Conservation (phyloP, 805 yeast genomes). For the Barnettozyma vustinii region DNA sequence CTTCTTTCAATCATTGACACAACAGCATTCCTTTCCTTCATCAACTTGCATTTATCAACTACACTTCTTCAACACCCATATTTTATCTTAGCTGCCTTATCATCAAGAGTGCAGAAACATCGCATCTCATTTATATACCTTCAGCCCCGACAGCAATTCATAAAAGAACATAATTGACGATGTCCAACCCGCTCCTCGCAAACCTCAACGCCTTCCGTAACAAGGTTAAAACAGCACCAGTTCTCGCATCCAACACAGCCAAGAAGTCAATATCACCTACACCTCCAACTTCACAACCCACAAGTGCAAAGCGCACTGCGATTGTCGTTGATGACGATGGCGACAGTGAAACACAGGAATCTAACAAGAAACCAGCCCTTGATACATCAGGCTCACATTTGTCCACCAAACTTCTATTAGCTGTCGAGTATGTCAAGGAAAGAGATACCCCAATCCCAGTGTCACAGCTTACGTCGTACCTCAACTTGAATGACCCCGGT, state of each 20-base stretch:
- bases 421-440: constrained; percentile 81
- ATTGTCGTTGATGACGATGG: constrained; percentile 3
- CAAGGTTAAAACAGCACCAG: constrained; percentile 54
- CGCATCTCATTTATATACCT: not conserved
- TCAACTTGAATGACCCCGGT: constrained; percentile 38
- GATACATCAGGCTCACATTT: constrained; percentile 44
- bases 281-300: constrained; percentile 16
- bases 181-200: constrained; percentile 40
- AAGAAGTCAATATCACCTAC: constrained; percentile 8
- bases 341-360: constrained; percentile 15
- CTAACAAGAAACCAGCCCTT: constrained; percentile 26
- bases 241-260: constrained; percentile 24
- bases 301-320: constrained; percentile 9
- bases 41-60: no score
- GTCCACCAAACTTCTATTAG: constrained; percentile 83
- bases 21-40: no score
- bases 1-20: no score
- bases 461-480: constrained; percentile 57
- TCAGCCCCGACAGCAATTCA: no score
- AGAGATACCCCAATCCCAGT: constrained; percentile 65
- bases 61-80: not conserved
- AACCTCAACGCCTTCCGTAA: constrained; percentile 63
- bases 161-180: not conserved
- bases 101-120: no score
- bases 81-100: no score